A percentile compares a stretch with the other conserved stretches of the same genome.
phyloP scores from a whole-genome alignment of 2,329 filamentous ascomycete species.

The Beauveria varroae region DNA sequence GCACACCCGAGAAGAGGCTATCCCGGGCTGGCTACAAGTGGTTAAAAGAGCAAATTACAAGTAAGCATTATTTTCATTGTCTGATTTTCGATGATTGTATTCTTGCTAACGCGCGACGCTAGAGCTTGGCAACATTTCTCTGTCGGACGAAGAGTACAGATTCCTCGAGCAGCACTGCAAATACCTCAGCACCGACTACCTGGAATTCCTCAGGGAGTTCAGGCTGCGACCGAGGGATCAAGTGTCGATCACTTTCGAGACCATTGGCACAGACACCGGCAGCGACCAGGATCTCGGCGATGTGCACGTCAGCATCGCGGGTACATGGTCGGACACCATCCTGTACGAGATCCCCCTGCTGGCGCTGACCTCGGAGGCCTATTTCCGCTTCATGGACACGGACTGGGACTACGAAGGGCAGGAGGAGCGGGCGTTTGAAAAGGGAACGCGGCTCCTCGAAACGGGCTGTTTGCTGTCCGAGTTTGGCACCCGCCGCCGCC shows the following conservation, averaged over 20 bases:
- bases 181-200: slow-evolving; percentile 71
- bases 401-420: slow-evolving; percentile 89
- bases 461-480: slow-evolving; percentile 86
- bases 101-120: background rate
- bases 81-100: background rate
- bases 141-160: slow-evolving; percentile 70
- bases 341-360: slow-evolving; percentile 95
- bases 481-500: slow-evolving; percentile 80
- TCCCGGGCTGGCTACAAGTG: slow-evolving; percentile 76
- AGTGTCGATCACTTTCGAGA: slow-evolving; percentile 60
- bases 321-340: slow-evolving; percentile 89
- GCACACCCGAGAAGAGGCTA: slow-evolving; percentile 88
- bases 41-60: slow-evolving; percentile 76
- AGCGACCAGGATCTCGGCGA: slow-evolving; percentile 63
- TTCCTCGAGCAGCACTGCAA: slow-evolving; percentile 74
- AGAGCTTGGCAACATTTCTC: slow-evolving; percentile 76
- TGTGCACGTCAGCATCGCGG: slow-evolving; percentile 67
- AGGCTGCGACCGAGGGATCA: slow-evolving; percentile 75
- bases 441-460: slow-evolving; percentile 70
- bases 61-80: slow-evolving; percentile 34
- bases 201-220: slow-evolving; percentile 76
- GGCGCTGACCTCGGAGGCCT: slow-evolving; percentile 87
- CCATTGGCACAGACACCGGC: slow-evolving; percentile 48
- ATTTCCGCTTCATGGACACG: slow-evolving; percentile 91
- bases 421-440: slow-evolving; percentile 74